Conservation (phyloP, 23 red algal genomes). For the Gracilaria domingensis region DNA sequence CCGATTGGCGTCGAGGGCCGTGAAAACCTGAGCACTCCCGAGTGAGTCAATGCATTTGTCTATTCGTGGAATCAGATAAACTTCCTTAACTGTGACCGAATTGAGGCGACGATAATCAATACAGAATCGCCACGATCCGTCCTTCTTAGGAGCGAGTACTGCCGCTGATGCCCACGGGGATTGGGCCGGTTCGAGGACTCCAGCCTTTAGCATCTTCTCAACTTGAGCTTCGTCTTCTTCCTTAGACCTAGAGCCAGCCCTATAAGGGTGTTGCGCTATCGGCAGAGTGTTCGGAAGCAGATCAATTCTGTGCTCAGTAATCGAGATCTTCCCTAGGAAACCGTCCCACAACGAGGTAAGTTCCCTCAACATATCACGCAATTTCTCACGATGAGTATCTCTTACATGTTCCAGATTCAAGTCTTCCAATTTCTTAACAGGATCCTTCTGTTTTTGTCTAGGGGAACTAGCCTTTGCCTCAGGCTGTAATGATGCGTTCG, state of each 20-base stretch:
- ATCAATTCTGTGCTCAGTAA: background rate
- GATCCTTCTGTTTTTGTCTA: too few species aligned
- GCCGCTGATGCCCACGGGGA: background rate
- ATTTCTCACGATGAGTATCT: background rate
- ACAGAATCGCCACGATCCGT: background rate
- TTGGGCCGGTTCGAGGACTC: background rate
- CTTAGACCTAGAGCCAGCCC: background rate
- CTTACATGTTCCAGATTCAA: too few species aligned
- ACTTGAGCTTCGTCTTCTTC: background rate
- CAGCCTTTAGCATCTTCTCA: conserved; percentile 21
- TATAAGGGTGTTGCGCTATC: background rate
- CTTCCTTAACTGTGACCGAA: too few species aligned
- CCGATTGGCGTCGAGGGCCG: too few species aligned
- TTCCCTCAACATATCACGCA: background rate
- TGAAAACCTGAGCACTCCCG: too few species aligned
- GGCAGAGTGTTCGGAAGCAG: background rate
- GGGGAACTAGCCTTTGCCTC: too few species aligned
- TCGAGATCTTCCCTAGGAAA: background rate
- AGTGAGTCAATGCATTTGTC: too few species aligned
- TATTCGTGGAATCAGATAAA: too few species aligned
- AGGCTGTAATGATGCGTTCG: too few species aligned
- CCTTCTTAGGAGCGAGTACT: background rate
- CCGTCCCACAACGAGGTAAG: background rate
- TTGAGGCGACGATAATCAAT: too few species aligned
- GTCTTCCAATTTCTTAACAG: too few species aligned